These are phyloP conservation scores for Raphanus raphanistrum DNA, from an alignment of 345 rosid genomes.

Conservation along the genomic window DNA sequence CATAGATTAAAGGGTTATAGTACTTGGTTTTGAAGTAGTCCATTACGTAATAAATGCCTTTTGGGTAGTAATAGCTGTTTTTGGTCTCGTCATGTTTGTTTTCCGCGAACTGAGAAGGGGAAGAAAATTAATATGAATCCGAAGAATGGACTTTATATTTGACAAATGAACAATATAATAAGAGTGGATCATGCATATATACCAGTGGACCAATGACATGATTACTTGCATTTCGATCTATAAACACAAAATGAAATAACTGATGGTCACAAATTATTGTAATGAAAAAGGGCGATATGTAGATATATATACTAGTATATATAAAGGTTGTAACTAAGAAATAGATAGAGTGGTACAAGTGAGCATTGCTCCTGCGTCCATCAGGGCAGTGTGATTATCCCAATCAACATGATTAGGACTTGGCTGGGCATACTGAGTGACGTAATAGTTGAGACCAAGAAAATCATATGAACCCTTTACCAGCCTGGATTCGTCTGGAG, in stretches of 20 bases:
- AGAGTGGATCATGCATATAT: background rate
- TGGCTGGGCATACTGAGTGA: slow-evolving; percentile 11
- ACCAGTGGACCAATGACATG: background rate
- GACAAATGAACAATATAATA: too few relatives aligned
- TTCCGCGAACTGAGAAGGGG: background rate
- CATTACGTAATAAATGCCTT: background rate
- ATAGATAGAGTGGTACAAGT: background rate
- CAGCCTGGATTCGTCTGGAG: background rate
- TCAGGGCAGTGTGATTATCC: background rate
- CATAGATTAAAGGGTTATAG: background rate
- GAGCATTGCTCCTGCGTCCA: background rate
- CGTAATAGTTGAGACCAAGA: slow-evolving; percentile 34
- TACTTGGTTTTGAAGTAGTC: background rate
- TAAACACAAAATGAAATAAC: background rate
- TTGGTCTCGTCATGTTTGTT: background rate
- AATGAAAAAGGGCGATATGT: background rate
- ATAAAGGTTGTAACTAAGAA: background rate
- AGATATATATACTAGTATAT: background rate
- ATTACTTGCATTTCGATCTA: background rate
- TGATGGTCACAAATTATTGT: background rate
- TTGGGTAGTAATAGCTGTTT: background rate
- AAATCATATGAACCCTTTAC: slow-evolving; percentile 31
- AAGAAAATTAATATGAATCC: too few relatives aligned
- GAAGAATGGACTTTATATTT: too few relatives aligned
- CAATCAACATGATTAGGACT: background rate